Percentiles rank a stretch among this genome's conserved stretches.
These are phyloP conservation scores for Balamuthia mandrillaris DNA, from an alignment of 208 protist species.

Conservation along the genomic window DNA sequence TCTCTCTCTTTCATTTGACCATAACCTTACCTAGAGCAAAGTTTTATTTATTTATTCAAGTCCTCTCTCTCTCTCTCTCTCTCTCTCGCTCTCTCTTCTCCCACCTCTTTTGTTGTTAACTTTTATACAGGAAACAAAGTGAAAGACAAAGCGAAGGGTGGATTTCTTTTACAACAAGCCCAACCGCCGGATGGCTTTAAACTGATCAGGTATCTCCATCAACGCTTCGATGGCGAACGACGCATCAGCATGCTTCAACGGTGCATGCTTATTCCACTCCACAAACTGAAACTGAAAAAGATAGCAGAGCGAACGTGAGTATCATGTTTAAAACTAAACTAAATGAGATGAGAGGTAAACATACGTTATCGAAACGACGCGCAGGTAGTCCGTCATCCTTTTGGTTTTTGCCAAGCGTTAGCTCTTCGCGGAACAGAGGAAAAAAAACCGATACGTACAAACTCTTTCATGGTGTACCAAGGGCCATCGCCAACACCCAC, in stretches of 20 bases:
- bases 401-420: background rate
- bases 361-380: conserved; percentile 22
- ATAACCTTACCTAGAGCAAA: too few species aligned
- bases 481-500: conserved; percentile 76
- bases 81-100: too few species aligned
- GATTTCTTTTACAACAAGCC: background rate
- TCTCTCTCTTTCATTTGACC: too few species aligned
- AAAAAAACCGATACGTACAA: background rate
- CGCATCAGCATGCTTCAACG: background rate
- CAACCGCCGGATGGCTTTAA: background rate
- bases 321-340: background rate
- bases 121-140: too few species aligned
- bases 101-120: too few species aligned
- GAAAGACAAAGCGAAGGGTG: too few species aligned
- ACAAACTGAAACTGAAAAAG: conserved; percentile 40
- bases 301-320: background rate
- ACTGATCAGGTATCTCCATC: conserved; percentile 31
- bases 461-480: conserved; percentile 21
- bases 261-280: background rate
- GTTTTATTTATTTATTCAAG: too few species aligned
- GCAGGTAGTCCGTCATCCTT: conserved; percentile 11
- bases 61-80: too few species aligned
- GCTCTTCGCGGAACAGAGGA: background rate
- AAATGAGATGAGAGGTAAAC: background rate
- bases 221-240: background rate